Evolutionary conservation across 176 grass and related monocot species (phyloP), one percentile per base, ranked within the genome.

Genomic region (Neostapfia colusana): DNA sequence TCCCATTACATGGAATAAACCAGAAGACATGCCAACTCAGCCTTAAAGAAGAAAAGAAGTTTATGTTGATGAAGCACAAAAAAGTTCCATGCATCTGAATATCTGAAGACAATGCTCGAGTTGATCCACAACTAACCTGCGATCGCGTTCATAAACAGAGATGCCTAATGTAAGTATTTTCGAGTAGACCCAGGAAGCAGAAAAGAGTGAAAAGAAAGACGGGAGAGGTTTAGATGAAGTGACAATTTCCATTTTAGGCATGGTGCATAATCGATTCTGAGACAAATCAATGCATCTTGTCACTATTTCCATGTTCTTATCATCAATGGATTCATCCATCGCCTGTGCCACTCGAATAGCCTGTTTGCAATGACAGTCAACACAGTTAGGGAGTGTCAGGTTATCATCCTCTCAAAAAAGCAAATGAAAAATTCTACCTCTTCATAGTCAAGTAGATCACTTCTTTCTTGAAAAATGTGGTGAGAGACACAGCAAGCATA

Each of bases 261-360:
- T 73, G 64, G 53, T 53, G 79, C 62, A 76, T 58, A 92, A 74
- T 65, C 70, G 85, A 74, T 72, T 80, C 81, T 93, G 82, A 82
- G 91, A 91, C 42, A 98, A 53, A 73, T 91, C 72, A 57, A 91
- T 82, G 79, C 91, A 97, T 84, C 91, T 93, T 78, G 74, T 83
- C 82, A 97, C 86, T 39, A 92, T 63, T 72, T 88, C 83, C 82
- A 90, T 89, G 62, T 90, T 79, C 56, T 87, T 81, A 71, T 84
- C 67, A 69, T 93, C 95, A 76, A 97, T 79, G 72, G 86, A 92
- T 88, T 92, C 89, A 70, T 98, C 95, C 84, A 94, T 88, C 66
- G 88, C 67, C 73, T 98, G 95, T 39, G 87, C 95, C 74, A 98
- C 82, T 88, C 87, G 86, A 77, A 98, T 94, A 78, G 95, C 95